A percentile compares a stretch with the other conserved stretches of the same genome.
Conservation (phyloP, 305 asterid species). For the Salvia sclarea region DNA sequence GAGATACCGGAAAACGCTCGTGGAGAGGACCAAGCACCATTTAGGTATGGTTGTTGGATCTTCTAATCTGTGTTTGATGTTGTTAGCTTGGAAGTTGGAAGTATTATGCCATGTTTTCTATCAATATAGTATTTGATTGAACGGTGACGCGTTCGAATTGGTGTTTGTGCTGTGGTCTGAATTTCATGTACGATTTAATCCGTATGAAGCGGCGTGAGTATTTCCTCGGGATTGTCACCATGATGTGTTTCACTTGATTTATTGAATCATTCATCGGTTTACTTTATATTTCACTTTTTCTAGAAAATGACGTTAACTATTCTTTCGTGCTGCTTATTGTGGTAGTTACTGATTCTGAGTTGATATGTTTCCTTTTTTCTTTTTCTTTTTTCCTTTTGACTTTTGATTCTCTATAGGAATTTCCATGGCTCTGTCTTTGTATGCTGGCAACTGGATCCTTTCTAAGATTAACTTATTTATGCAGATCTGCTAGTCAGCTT, state of each 20-base stretch:
- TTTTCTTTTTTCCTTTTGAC: background rate
- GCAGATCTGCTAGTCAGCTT: background rate
- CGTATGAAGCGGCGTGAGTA: background rate
- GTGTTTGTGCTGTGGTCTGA: constrained; percentile 3
- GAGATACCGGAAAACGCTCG: constrained; percentile 76
- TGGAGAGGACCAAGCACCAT: constrained; percentile 88
- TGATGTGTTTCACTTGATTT: background rate
- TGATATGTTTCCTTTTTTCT: background rate
- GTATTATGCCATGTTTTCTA: background rate
- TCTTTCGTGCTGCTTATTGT: background rate
- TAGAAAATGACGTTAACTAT: background rate
- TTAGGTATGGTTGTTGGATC: constrained; percentile 50
- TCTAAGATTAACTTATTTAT: constrained; percentile 5
- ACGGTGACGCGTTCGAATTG: background rate
- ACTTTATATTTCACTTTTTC: background rate
- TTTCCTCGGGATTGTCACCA: background rate
- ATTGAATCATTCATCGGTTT: background rate
- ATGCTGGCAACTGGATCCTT: background rate
- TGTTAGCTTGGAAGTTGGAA: background rate
- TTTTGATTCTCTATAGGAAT: background rate
- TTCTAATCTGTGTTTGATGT: constrained; percentile 19
- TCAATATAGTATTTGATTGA: constrained; percentile 22
- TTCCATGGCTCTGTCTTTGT: background rate
- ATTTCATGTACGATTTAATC: background rate
- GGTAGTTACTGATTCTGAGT: background rate